phyloP scores from a whole-genome alignment of 257 asterid genomes.

The Nyctanthes arbortristis region DNA sequence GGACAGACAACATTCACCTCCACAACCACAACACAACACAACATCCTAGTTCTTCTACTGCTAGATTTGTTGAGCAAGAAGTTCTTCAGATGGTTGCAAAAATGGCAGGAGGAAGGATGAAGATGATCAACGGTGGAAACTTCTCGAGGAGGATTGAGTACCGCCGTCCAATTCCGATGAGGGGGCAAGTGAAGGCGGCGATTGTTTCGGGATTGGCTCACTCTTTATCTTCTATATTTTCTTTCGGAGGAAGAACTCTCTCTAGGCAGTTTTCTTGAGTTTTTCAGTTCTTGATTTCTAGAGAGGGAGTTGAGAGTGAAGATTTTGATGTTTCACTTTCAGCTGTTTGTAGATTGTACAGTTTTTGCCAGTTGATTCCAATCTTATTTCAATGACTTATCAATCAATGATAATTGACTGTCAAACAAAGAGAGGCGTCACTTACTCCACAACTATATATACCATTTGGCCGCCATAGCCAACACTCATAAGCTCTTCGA shows the following conservation, averaged over 20 bases:
- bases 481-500: neutral
- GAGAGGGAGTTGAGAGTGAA: neutral
- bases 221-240: conserved; percentile 30
- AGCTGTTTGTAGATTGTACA: neutral
- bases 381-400: neutral
- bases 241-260: conserved; percentile 1
- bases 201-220: conserved; percentile 24
- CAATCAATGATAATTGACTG: no score
- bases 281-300: no score
- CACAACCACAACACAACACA: neutral
- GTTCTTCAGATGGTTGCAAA: neutral
- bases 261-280: conserved; percentile 10
- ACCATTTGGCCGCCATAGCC: neutral
- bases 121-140: neutral
- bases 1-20: neutral
- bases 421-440: no score
- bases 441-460: neutral
- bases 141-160: neutral
- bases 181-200: conserved; percentile 33
- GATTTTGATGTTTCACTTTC: conserved; percentile 7
- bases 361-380: neutral
- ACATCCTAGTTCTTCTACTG: neutral
- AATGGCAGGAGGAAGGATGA: conserved; percentile 1
- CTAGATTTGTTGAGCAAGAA: neutral
- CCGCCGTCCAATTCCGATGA: conserved; percentile 23